Evolutionary conservation across 805 yeast species (phyloP), one percentile per base, ranked within the genome.

Genomic region (Sugiyamaella chiloensis): DNA sequence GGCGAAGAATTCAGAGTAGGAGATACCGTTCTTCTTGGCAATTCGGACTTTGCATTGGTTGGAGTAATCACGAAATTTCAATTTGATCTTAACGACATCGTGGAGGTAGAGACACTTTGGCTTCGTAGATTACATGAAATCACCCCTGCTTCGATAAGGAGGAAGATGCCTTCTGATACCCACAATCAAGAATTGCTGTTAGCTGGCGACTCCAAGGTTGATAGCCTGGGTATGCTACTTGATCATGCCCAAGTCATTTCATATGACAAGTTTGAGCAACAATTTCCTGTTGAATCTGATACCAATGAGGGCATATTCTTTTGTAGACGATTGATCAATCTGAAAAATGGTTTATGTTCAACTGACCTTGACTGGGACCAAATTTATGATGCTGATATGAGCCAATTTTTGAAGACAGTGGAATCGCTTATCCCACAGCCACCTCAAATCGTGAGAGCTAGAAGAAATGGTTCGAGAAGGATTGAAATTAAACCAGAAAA

Each of bases 41-140:
- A 12, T n/a, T 3, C 4, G 5, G 37, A 34, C 20, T 36, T 32
- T 11, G 41, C 51, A 12, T 47, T 34, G 19, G 32, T 56, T 6
- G 59, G 50, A 4, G 21, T 56, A 11, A 53, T 55, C 17, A 40
- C 31, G 19, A 41, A 37, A 4, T 55, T 56, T 36, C 17, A 40
- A 17, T 42, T 40, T 24, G 46, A 37, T 23, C 32, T 29, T 7
- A 50, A 47, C 8, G 54, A 45, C 4, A 17, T 37, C 14, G 30
- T 54, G 49, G 52, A 47, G n/a, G 49, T 46, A 2, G 24, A 37
- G 20, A 30, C 52, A 6, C 11, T 47, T n/a, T 55, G 58, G 55
- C 46, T 56, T 26, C 12, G 26, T 2, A 32, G 56, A n/a, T 24
- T 47, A 2, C 5, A 20, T 1, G 57, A 54, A 9, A 29, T 40